A percentile compares a stretch with the other conserved stretches of the same genome.
Conservation (phyloP, 2,329 filamentous ascomycete genomes). For the Aplosporella prunicola region DNA sequence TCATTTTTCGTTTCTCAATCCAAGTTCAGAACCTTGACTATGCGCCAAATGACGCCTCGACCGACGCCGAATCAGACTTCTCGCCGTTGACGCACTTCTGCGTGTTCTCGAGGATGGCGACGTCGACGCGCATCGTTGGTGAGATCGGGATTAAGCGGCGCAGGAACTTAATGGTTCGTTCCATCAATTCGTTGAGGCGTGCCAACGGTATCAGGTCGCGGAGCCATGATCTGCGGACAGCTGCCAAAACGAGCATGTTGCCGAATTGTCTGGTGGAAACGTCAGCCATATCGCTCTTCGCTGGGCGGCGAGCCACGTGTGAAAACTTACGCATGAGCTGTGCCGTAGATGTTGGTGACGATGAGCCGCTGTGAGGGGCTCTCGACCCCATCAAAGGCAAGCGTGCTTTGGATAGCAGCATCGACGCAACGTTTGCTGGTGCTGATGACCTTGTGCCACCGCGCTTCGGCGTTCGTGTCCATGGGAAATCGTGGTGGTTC, state of each 20-base stretch:
- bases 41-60: conserved; percentile 7
- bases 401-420: conserved; percentile 75
- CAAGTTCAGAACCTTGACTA: conserved; percentile 10
- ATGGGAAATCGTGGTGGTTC: neutral
- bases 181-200: conserved; percentile 51
- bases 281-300: no score
- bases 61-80: conserved; percentile 7
- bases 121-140: conserved; percentile 64
- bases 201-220: conserved; percentile 44
- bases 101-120: conserved; percentile 55
- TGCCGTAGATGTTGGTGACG: conserved; percentile 94
- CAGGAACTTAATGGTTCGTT: conserved; percentile 69
- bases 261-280: conserved; percentile 70
- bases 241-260: conserved; percentile 83
- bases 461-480: conserved; percentile 4
- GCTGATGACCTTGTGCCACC: conserved; percentile 11
- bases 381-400: conserved; percentile 58
- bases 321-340: conserved; percentile 78
- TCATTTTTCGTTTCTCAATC: no score
- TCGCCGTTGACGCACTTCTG: conserved; percentile 10
- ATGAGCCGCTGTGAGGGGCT: conserved; percentile 58
- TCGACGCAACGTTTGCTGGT: conserved; percentile 25
- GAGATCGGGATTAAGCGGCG: conserved; percentile 59
- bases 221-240: conserved; percentile 61
- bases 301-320: neutral